These are phyloP conservation scores for Candida awuae DNA, from an alignment of 805 yeast species.

Conservation along the genomic window DNA sequence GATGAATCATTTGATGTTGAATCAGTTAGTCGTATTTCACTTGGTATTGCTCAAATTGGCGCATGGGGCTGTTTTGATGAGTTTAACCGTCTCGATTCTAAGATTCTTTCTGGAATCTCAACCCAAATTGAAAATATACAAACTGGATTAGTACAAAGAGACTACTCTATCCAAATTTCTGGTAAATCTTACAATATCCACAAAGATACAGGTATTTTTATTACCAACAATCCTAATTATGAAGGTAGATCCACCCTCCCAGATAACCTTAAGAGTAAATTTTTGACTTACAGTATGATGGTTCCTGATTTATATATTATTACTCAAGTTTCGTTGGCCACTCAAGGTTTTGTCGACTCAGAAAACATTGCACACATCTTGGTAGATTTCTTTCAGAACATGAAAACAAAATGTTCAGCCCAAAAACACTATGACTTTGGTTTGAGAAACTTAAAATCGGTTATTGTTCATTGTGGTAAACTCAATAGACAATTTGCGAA, in stretches of 20 bases:
- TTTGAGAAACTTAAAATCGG: conserved; percentile 66
- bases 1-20: conserved; percentile 82
- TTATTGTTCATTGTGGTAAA: conserved; percentile 51
- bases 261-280: conserved; percentile 73
- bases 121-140: conserved; percentile 72
- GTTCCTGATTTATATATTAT: conserved; percentile 64
- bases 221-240: conserved; percentile 88
- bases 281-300: conserved; percentile 67
- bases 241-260: conserved; percentile 79
- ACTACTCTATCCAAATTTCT: conserved; percentile 31
- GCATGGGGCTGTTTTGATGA: conserved; percentile 97
- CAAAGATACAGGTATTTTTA: conserved; percentile 60
- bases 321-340: conserved; percentile 59
- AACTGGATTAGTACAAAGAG: conserved; percentile 31
- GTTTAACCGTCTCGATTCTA: conserved; percentile 69
- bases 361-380: conserved; percentile 36
- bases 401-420: conserved; percentile 35
- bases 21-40: conserved; percentile 66
- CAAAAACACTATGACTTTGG: conserved; percentile 91
- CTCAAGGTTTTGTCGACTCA: conserved; percentile 61
- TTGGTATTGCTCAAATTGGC: conserved; percentile 76
- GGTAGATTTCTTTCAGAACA: conserved; percentile 44
- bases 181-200: conserved; percentile 35
- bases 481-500: conserved; percentile 21
- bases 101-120: conserved; percentile 75